Evolutionary conservation across 2,329 filamentous ascomycete species (phyloP).

Genomic region (Sarocladiaceae sp.): DNA sequence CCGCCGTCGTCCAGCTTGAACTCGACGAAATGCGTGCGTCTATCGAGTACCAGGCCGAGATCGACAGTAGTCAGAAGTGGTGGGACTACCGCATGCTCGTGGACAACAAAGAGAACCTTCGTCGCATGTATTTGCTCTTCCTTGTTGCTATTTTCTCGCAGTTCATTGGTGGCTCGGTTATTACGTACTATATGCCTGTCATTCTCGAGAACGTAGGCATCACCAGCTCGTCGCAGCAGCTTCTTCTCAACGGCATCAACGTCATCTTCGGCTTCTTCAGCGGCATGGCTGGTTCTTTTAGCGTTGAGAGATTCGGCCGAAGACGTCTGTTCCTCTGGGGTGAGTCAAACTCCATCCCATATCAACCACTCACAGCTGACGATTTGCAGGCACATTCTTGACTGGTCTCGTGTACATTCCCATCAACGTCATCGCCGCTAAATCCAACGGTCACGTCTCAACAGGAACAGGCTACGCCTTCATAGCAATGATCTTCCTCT

Average conservation of each 20-base stretch:
- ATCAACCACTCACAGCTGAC: too few species aligned
- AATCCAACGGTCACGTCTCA: background rate
- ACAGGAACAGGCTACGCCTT: slow-evolving; percentile 24
- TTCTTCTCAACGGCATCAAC: slow-evolving; percentile 45
- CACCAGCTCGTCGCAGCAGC: slow-evolving; percentile 25
- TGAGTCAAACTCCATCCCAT: too few species aligned
- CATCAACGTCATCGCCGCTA: background rate
- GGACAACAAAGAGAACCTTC: slow-evolving; percentile 30
- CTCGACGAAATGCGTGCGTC: too few species aligned
- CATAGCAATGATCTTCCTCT: slow-evolving; percentile 47
- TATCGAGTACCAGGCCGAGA: slow-evolving; percentile 39
- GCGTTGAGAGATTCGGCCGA: slow-evolving; percentile 46
- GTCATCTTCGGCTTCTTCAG: slow-evolving; percentile 44
- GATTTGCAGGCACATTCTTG: slow-evolving; percentile 40
- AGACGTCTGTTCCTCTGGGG: slow-evolving; percentile 45
- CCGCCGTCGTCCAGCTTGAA: slow-evolving; percentile 29
- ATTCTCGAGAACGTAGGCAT: slow-evolving; percentile 49
- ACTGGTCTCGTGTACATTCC: slow-evolving; percentile 45
- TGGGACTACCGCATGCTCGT: slow-evolving; percentile 44
- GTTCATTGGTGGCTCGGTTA: slow-evolving; percentile 32
- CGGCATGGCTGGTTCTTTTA: slow-evolving; percentile 41
- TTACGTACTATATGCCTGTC: slow-evolving; percentile 46
- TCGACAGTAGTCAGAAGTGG: slow-evolving; percentile 44
- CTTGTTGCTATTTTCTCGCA: slow-evolving; percentile 41
- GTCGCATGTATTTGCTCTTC: slow-evolving; percentile 37